These are phyloP conservation scores for Camellia japonica DNA, from an alignment of 148 eudicot species.

Conservation along the genomic window DNA sequence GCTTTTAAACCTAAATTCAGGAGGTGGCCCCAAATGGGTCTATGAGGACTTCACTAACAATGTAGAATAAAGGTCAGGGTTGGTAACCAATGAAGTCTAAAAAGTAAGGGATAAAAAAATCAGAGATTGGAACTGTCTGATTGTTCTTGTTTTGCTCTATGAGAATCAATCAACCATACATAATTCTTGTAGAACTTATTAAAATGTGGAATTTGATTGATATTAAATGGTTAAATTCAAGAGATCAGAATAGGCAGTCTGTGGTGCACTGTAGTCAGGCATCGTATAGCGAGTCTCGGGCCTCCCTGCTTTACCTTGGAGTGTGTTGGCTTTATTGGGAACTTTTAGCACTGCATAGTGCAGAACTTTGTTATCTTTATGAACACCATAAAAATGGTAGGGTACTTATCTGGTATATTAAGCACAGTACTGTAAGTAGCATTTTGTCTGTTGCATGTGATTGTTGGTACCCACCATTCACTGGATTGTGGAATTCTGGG, in stretches of 20 bases:
- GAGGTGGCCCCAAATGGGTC: slow-evolving; percentile 38
- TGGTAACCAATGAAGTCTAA: neutral
- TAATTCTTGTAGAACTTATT: neutral
- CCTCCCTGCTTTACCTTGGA: neutral
- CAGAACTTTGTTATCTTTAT: neutral
- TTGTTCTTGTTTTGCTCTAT: neutral
- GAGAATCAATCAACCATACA: slow-evolving; percentile 1
- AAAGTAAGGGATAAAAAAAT: neutral
- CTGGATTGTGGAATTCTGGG: neutral
- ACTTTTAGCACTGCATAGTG: neutral
- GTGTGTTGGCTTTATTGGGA: neutral
- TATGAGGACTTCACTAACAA: slow-evolving; percentile 9
- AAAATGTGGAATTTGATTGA: neutral
- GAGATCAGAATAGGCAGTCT: neutral
- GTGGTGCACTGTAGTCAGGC: neutral
- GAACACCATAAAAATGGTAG: neutral
- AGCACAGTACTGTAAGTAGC: neutral
- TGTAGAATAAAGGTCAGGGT: neutral
- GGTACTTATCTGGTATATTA: neutral
- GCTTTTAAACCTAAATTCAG: slow-evolving; percentile 33
- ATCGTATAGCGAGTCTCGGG: neutral
- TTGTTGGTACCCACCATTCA: slow-evolving; percentile 3
- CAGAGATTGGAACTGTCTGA: neutral
- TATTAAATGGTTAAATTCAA: neutral
- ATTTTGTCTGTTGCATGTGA: neutral